phyloP scores from a whole-genome alignment of 345 rosid species.

The Camelina hispida region DNA sequence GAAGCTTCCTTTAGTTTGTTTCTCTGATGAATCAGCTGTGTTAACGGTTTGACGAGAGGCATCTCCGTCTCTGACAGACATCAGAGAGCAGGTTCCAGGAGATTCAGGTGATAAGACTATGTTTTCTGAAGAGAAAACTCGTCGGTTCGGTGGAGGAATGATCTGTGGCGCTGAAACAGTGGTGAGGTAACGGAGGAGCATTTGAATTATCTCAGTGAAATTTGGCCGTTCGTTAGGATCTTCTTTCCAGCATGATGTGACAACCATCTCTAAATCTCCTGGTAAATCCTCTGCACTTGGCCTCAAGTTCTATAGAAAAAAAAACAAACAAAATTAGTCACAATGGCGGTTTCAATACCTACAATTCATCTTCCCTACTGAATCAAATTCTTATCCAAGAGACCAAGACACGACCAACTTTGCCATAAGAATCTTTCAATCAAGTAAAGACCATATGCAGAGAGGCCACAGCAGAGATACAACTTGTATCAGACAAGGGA shows the following conservation, averaged over 20 bases:
- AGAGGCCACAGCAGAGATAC: not conserved
- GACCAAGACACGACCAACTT: not conserved
- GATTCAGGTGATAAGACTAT: conserved; percentile 81
- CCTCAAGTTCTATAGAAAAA: conserved; percentile 66
- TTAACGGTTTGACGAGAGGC: conserved; percentile 49
- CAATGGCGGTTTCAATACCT: not conserved
- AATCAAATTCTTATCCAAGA: not conserved
- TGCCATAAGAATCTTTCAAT: not conserved
- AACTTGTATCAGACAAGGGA: not conserved
- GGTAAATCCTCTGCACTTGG: conserved; percentile 88
- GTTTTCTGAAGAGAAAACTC: conserved; percentile 56
- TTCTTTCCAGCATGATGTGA: conserved; percentile 97
- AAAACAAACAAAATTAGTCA: not conserved
- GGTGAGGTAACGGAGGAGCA: conserved; percentile 77
- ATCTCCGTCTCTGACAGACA: conserved; percentile 61
- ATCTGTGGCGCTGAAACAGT: conserved; percentile 63
- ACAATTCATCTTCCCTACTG: not conserved
- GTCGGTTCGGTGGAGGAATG: conserved; percentile 53
- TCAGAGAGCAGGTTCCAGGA: conserved; percentile 84
- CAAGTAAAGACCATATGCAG: conserved; percentile 12
- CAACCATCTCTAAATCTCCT: conserved; percentile 71
- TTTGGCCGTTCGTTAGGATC: conserved; percentile 89
- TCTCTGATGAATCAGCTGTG: conserved; percentile 41
- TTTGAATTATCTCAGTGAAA: conserved; percentile 81
- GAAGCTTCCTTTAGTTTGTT: conserved; percentile 66